Percentiles rank a stretch among this genome's conserved stretches.
Evolutionary conservation across 2,329 filamentous ascomycete species (phyloP).

Genomic region (Penicillium sp.): DNA sequence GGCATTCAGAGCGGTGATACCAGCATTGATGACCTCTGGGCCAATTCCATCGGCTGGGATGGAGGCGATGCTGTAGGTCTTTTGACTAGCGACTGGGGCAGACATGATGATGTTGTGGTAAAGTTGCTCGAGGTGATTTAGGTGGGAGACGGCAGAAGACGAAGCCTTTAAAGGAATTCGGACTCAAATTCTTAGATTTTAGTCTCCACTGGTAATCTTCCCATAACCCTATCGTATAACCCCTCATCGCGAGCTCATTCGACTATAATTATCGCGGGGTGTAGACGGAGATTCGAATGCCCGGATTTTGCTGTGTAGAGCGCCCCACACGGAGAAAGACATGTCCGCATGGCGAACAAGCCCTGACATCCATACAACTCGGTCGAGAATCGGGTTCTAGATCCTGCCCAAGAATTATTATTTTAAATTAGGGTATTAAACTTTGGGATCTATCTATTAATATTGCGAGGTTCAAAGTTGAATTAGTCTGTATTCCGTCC

Average conservation of each 20-base stretch:
- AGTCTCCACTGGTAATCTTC: background rate
- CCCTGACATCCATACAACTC: background rate
- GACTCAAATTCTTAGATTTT: background rate
- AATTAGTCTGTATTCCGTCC: background rate
- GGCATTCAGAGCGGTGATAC: conserved; percentile 58
- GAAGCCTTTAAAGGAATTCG: background rate
- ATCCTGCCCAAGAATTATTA: background rate
- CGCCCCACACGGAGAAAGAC: conserved; percentile 14
- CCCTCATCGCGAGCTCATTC: conserved; percentile 7
- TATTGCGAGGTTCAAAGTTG: background rate
- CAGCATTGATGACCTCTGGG: conserved; percentile 64
- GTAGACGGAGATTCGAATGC: conserved; percentile 9
- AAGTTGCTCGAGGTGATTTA: background rate
- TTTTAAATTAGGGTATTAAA: background rate
- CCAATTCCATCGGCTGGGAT: conserved; percentile 71
- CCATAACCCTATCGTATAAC: background rate
- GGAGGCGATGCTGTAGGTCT: conserved; percentile 55
- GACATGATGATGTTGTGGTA: conserved; percentile 18
- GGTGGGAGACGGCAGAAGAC: background rate
- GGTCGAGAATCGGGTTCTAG: background rate
- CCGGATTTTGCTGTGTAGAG: background rate
- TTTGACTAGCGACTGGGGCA: conserved; percentile 11
- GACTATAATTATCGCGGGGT: conserved; percentile 6
- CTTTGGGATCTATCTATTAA: background rate
- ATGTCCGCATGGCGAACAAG: conserved; percentile 10